Conservation (phyloP, 139 green algal genomes). For the Mychonastes homosphaera region DNA sequence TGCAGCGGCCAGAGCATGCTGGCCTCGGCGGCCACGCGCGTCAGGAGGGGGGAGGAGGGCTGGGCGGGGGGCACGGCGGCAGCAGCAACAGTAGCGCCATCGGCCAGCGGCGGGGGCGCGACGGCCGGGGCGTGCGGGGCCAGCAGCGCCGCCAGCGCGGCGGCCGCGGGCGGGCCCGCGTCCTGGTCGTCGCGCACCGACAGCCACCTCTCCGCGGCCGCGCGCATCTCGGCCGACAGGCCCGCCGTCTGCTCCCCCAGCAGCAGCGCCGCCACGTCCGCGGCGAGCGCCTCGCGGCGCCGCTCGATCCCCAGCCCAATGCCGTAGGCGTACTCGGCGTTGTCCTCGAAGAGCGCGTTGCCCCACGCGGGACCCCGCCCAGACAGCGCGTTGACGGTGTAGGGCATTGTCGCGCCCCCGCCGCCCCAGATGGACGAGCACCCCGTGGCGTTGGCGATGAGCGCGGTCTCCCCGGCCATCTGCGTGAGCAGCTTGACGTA, state of each 20-base stretch:
- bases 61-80: too few species aligned
- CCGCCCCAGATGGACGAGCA: constrained; percentile 48
- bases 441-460: constrained; percentile 50
- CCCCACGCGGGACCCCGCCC: constrained; percentile 45
- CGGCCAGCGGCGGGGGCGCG: too few species aligned
- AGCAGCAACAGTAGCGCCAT: too few species aligned
- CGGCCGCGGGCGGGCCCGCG: not conserved
- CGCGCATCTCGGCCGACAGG: constrained; percentile 17
- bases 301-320: constrained; percentile 40
- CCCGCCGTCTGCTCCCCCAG: constrained; percentile 9
- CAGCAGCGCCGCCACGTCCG: constrained; percentile 13
- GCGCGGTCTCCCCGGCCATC: constrained; percentile 37
- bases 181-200: constrained; percentile 7
- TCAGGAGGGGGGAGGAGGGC: too few species aligned
- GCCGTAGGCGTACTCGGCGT: constrained; percentile 42
- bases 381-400: constrained; percentile 25
- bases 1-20: too few species aligned
- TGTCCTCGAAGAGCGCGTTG: constrained; percentile 53
- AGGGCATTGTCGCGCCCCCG: constrained; percentile 41
- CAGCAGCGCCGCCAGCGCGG: constrained; percentile 7
- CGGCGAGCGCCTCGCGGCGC: constrained; percentile 23
- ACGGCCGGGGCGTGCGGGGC: too few species aligned
- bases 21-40: too few species aligned
- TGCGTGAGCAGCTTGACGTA: constrained; percentile 23
- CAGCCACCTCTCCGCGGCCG: constrained; percentile 25